Evolutionary conservation across 2,329 filamentous ascomycete species (phyloP).

Genomic region (Sphaerulina musiva): DNA sequence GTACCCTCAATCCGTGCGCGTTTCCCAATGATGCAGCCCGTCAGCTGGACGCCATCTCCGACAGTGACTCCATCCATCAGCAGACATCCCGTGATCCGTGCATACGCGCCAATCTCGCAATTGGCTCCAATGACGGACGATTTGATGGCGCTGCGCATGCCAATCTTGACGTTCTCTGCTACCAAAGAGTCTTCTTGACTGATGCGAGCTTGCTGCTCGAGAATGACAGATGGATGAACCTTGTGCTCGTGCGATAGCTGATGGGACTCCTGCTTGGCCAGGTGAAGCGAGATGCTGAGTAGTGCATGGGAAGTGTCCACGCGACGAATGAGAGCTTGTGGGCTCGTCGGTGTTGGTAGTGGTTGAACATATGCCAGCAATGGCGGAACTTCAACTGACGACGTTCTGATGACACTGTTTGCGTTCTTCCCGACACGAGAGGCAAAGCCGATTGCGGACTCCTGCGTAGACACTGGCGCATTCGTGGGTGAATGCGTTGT

Average conservation of each 20-base stretch:
- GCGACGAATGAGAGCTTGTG: conserved; percentile 65
- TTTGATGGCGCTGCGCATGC: conserved; percentile 87
- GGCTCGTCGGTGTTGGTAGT: conserved; percentile 18
- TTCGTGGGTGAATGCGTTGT: conserved; percentile 44
- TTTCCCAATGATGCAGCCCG: conserved; percentile 78
- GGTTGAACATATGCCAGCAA: conserved; percentile 79
- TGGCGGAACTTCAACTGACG: conserved; percentile 54
- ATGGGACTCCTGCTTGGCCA: conserved; percentile 68
- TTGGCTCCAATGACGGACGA: conserved; percentile 82
- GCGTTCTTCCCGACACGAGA: conserved; percentile 28
- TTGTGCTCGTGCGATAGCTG: conserved; percentile 73
- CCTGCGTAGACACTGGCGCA: conserved; percentile 46
- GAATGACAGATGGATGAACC: conserved; percentile 73
- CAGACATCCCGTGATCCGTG: conserved; percentile 76
- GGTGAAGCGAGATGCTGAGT: conserved; percentile 71
- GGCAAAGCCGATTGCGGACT: conserved; percentile 34
- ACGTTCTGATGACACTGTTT: conserved; percentile 11
- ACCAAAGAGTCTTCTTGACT: conserved; percentile 75
- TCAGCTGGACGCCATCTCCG: conserved; percentile 76
- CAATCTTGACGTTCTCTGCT: conserved; percentile 80
- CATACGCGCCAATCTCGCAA: conserved; percentile 79
- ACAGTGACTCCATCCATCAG: conserved; percentile 89
- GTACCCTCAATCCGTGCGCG: conserved; percentile 71
- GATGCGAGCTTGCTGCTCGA: conserved; percentile 74
- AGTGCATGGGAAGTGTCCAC: conserved; percentile 83